Conservation (phyloP, 2,329 filamentous ascomycete species). For the Trichoderma semiorbis region DNA sequence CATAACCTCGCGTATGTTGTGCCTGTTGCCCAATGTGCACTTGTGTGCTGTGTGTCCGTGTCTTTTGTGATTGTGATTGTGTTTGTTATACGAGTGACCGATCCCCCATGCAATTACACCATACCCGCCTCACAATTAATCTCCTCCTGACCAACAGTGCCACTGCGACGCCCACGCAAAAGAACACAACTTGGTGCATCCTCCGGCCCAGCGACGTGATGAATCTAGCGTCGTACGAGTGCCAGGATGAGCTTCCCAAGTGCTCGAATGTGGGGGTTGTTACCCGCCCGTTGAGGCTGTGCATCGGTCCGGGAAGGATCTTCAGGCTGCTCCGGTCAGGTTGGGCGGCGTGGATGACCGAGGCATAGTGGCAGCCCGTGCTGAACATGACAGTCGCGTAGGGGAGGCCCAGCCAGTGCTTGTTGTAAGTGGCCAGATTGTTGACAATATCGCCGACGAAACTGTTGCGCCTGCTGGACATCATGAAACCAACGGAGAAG, state of each 20-base stretch:
- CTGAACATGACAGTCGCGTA: constrained; percentile 43
- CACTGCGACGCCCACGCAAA: constrained; percentile 23
- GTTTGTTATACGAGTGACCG: constrained; percentile 1
- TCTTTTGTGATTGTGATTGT: background rate
- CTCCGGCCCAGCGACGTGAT: constrained; percentile 21
- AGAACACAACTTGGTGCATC: constrained; percentile 21
- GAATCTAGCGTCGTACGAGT: constrained; percentile 35
- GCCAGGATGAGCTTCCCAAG: constrained; percentile 42
- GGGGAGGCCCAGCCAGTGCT: constrained; percentile 37
- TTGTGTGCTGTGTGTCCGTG: background rate
- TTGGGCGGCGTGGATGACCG: constrained; percentile 38
- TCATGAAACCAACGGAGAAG: constrained; percentile 42
- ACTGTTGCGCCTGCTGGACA: constrained; percentile 33
- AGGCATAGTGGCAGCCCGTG: constrained; percentile 41
- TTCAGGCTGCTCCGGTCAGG: constrained; percentile 31
- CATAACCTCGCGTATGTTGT: background rate
- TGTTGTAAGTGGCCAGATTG: constrained; percentile 35
- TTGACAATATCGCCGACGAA: constrained; percentile 35
- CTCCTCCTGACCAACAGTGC: constrained; percentile 22
- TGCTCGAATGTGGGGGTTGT: constrained; percentile 41
- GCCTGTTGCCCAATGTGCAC: background rate
- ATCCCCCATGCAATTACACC: constrained; percentile 8
- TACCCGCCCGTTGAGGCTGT: constrained; percentile 39
- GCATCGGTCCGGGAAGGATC: constrained; percentile 36
- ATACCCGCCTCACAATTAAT: constrained; percentile 22